These are phyloP conservation scores for Saccharomycopsis sp. DNA, from an alignment of 805 yeast species.

Conservation along the genomic window DNA sequence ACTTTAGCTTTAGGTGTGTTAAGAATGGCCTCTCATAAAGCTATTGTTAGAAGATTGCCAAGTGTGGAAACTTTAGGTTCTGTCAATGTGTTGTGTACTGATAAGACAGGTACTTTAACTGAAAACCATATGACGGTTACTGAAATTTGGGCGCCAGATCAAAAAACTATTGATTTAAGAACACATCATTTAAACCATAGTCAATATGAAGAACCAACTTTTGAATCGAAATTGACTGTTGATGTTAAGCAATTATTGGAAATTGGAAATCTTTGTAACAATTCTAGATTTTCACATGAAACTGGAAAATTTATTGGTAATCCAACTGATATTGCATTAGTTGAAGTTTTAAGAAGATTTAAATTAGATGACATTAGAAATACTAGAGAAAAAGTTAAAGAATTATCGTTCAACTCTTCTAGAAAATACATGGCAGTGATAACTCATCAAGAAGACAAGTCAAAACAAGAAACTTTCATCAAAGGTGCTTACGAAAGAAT, in stretches of 20 bases:
- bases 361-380: constrained; percentile 63
- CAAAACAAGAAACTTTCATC: constrained; percentile 50
- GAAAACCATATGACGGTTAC: constrained; percentile 87
- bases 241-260: constrained; percentile 49
- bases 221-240: constrained; percentile 35
- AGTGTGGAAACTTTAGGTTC: constrained; percentile 93
- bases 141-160: constrained; percentile 35
- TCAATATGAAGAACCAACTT: too few species aligned
- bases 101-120: constrained; percentile 85
- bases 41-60: constrained; percentile 89
- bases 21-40: constrained; percentile 91
- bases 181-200: not conserved
- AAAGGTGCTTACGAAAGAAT: constrained; percentile 89
- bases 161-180: not conserved
- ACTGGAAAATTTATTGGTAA: constrained; percentile 72
- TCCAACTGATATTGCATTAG: constrained; percentile 88
- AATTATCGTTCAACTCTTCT: constrained; percentile 73
- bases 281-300: constrained; percentile 58
- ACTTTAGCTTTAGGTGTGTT: constrained; percentile 93
- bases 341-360: constrained; percentile 63
- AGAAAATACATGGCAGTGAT: constrained; percentile 89
- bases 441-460: constrained; percentile 45
- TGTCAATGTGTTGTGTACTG: constrained; percentile 87
- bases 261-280: constrained; percentile 66
- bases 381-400: constrained; percentile 49